These are phyloP conservation scores for Arthrobotrys iridis DNA, from an alignment of 2,329 filamentous ascomycete genomes.

Conservation along the genomic window DNA sequence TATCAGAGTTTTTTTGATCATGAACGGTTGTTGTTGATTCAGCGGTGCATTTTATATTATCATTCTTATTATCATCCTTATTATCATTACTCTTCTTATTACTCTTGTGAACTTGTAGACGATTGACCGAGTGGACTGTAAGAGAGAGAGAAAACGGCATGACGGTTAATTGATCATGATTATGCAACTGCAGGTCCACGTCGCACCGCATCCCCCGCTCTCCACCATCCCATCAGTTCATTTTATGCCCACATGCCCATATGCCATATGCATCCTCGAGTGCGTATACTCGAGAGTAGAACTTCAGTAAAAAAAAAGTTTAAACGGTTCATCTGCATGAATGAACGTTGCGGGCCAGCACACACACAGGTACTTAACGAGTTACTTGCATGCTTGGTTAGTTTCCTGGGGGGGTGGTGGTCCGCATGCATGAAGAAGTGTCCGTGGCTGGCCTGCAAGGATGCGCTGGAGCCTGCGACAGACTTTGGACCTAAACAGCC, in stretches of 20 bases:
- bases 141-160: too few relatives aligned
- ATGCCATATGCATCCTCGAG: not conserved
- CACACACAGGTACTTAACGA: too few relatives aligned
- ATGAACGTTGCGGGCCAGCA: too few relatives aligned
- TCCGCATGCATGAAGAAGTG: not conserved
- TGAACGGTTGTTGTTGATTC: too few relatives aligned
- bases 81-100: not conserved
- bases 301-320: too few relatives aligned
- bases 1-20: too few relatives aligned
- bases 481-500: not conserved
- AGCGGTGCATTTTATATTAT: not conserved
- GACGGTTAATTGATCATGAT: conserved; percentile 4
- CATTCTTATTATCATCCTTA: not conserved
- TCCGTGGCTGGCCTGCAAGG: conserved; percentile 22
- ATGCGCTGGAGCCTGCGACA: conserved; percentile 34
- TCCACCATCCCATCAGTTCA: not conserved
- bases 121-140: too few relatives aligned
- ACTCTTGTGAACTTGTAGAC: too few relatives aligned
- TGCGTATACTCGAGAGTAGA: too few relatives aligned
- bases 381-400: too few relatives aligned
- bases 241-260: not conserved
- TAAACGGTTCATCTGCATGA: too few relatives aligned
- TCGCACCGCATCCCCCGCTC: conserved; percentile 19
- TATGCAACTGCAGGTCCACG: conserved; percentile 43
- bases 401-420: too few relatives aligned